Conservation (phyloP, 768 basidiomycete genomes). For the Flagelloscypha sp. region DNA sequence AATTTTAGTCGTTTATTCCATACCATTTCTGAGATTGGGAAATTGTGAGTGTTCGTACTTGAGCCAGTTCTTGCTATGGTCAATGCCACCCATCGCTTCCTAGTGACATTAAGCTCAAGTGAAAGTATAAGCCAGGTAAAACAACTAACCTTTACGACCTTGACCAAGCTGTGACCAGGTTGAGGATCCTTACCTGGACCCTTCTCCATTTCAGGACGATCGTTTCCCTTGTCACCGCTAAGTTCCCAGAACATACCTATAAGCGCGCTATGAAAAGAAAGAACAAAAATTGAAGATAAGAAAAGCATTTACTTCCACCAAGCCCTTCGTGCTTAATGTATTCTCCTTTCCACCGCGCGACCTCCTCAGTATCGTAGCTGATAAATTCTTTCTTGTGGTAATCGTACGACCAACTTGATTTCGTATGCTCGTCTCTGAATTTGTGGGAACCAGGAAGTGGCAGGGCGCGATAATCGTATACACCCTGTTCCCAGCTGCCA, state of each 20-base stretch:
- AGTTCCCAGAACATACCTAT: constrained; percentile 97
- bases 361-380: constrained; percentile 67
- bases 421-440: constrained; percentile 52
- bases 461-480: constrained; percentile 90
- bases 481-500: constrained; percentile 85
- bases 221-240: constrained; percentile 72
- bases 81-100: constrained; percentile 68
- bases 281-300: no score
- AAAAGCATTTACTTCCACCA: no score
- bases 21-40: constrained; percentile 71
- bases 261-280: no score
- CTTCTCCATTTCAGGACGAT: constrained; percentile 63
- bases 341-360: constrained; percentile 65
- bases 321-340: constrained; percentile 73
- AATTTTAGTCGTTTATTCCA: constrained; percentile 38
- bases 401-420: constrained; percentile 85
- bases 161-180: constrained; percentile 63
- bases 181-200: constrained; percentile 70
- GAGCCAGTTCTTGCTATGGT: constrained; percentile 74
- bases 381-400: constrained; percentile 68
- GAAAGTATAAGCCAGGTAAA: no score
- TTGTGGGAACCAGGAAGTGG: constrained; percentile 68
- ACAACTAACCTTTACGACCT: constrained; percentile 70
- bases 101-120: no score
- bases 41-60: constrained; percentile 68